Percentiles rank a stretch among this genome's conserved stretches.
These are phyloP conservation scores for Mortierella sp. DNA, from an alignment of 371 early-diverging fungal genomes.

Conservation along the genomic window DNA sequence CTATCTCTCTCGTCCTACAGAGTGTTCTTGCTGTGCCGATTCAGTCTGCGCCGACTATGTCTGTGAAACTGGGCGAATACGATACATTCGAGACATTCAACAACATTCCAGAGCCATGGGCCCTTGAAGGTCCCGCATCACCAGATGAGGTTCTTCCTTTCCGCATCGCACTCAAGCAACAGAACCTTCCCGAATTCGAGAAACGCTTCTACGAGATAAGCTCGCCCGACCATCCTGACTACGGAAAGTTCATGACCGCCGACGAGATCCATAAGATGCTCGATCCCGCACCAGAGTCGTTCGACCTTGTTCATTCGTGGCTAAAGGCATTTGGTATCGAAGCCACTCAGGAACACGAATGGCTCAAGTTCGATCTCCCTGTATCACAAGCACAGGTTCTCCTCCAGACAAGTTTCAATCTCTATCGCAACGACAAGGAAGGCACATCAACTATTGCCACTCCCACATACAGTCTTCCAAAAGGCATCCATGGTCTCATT, in stretches of 20 bases:
- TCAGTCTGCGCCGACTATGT: too few relatives aligned
- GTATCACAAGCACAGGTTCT: constrained; percentile 1
- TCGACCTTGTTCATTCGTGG: constrained; percentile 5
- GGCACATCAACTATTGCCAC: constrained; percentile 8
- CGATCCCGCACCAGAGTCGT: constrained; percentile 1
- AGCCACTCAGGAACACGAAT: background rate
- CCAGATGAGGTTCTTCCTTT: too few relatives aligned
- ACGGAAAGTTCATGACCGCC: constrained; percentile 3
- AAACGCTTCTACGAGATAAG: constrained; percentile 14
- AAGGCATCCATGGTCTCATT: background rate
- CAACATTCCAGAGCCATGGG: too few relatives aligned
- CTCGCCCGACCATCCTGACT: constrained; percentile 7
- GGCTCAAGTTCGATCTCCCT: constrained; percentile 1
- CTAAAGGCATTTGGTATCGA: constrained; percentile 7
- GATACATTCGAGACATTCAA: too few relatives aligned
- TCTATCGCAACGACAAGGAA: background rate
- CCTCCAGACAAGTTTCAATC: constrained; percentile 4
- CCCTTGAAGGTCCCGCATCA: too few relatives aligned
- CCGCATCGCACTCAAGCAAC: too few relatives aligned
- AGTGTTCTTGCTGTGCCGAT: too few relatives aligned
- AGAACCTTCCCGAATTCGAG: too few relatives aligned
- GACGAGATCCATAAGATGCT: constrained; percentile 10
- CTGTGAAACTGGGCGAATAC: too few relatives aligned
- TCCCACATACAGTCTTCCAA: constrained; percentile 4
- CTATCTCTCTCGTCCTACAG: too few relatives aligned